Conservation (phyloP, 176 grass and related monocot species). For the Alloteropsis semialata region DNA sequence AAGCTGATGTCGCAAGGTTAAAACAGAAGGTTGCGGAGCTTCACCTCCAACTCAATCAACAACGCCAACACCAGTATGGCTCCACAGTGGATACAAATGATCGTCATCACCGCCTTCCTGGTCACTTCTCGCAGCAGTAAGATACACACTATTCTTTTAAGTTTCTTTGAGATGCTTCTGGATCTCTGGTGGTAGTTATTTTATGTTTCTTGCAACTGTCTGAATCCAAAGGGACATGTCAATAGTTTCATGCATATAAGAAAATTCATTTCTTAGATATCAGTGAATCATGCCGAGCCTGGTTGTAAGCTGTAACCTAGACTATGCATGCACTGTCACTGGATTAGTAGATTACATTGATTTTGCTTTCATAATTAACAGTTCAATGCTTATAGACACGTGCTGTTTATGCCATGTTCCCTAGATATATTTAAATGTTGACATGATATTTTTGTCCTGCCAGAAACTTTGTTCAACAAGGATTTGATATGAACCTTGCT, state of each 20-base stretch:
- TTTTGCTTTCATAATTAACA: slow-evolving; percentile 12
- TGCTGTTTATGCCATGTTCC: slow-evolving; percentile 15
- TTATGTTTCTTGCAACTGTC: neutral
- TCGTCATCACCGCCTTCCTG: slow-evolving; percentile 61
- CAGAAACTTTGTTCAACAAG: slow-evolving; percentile 92
- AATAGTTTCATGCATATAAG: slow-evolving; percentile 17
- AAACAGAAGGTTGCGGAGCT: slow-evolving; percentile 95
- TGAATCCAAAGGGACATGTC: neutral
- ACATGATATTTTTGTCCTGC: slow-evolving; percentile 23
- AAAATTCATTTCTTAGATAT: neutral
- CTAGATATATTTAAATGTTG: slow-evolving; percentile 17
- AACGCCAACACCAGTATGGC: slow-evolving; percentile 77
- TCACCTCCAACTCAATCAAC: slow-evolving; percentile 98
- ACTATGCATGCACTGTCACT: neutral
- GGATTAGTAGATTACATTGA: neutral
- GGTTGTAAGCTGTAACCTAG: neutral
- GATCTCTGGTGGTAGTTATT: neutral
- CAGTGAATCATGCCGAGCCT: slow-evolving; percentile 7
- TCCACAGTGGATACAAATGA: slow-evolving; percentile 50
- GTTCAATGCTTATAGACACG: neutral
- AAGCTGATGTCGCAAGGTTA: slow-evolving; percentile 92
- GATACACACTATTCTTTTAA: slow-evolving; percentile 18
- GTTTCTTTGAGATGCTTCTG: neutral
- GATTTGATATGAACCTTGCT: slow-evolving; percentile 92
- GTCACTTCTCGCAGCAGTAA: slow-evolving; percentile 85